Conservation (phyloP, 2,329 filamentous ascomycete species). For the Xylariales sp. region DNA sequence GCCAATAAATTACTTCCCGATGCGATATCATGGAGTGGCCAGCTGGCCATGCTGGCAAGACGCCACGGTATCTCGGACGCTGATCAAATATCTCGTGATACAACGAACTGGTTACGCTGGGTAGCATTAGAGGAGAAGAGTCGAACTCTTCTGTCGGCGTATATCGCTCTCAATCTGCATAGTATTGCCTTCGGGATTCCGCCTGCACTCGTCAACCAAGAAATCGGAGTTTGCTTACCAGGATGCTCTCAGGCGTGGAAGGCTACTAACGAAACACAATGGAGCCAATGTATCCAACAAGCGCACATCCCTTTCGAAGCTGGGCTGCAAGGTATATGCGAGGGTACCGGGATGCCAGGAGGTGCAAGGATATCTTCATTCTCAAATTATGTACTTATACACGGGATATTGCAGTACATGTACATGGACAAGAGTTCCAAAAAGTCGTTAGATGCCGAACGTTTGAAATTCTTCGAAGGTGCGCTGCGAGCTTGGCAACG, state of each 20-base stretch:
- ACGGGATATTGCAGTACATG: constrained; percentile 50
- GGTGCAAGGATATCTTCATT: constrained; percentile 38
- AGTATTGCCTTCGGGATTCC: constrained; percentile 34
- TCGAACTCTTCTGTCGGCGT: no score
- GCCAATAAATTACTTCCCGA: constrained; percentile 14
- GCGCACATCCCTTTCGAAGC: constrained; percentile 23
- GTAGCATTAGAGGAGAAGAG: no score
- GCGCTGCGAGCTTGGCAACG: constrained; percentile 46
- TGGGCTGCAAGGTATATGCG: constrained; percentile 25
- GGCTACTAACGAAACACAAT: constrained; percentile 42
- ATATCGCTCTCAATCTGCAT: no score
- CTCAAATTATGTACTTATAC: constrained; percentile 49
- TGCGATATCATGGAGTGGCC: constrained; percentile 16
- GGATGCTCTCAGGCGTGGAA: constrained; percentile 51
- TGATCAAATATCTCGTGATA: constrained; percentile 28
- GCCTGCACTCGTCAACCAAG: constrained; percentile 50
- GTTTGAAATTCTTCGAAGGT: constrained; percentile 36
- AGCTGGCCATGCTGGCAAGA: constrained; percentile 11
- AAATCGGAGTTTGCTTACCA: constrained; percentile 50
- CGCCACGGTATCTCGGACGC: constrained; percentile 7
- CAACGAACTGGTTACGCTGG: no score
- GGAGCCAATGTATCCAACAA: constrained; percentile 33
- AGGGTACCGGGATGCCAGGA: constrained; percentile 8
- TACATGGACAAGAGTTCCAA: no score
- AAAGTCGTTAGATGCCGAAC: no score